A percentile compares a stretch with the other conserved stretches of the same genome.
phyloP scores from a whole-genome alignment of 768 basidiomycete genomes.

The Boletus subcaerulescens region DNA sequence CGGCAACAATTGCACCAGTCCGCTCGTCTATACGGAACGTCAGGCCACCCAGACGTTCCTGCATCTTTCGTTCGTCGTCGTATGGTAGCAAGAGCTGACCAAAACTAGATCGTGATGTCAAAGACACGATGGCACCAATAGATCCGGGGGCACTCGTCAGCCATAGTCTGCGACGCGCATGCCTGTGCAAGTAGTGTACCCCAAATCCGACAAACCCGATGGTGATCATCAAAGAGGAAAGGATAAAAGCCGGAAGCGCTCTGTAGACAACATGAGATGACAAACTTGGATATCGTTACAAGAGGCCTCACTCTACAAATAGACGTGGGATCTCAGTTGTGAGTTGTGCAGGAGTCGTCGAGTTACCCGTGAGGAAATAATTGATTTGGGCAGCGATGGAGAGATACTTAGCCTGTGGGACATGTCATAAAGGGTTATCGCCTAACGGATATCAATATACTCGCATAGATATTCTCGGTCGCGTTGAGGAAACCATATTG shows the following conservation, averaged over 20 bases:
- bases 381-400: constrained; percentile 52
- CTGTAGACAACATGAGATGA: constrained; percentile 32
- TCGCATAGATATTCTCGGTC: constrained; percentile 40
- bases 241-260: constrained; percentile 48
- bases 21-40: constrained; percentile 53
- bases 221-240: constrained; percentile 46
- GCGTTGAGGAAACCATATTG: constrained; percentile 51
- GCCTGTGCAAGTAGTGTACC: constrained; percentile 47
- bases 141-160: constrained; percentile 57
- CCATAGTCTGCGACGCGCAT: constrained; percentile 46
- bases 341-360: constrained; percentile 37
- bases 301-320: constrained; percentile 51
- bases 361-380: constrained; percentile 51
- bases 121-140: constrained; percentile 53
- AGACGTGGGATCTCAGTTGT: constrained; percentile 47
- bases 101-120: constrained; percentile 61
- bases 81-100: constrained; percentile 60
- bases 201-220: constrained; percentile 47
- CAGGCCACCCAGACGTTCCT: constrained; percentile 48
- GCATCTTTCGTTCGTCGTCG: constrained; percentile 45
- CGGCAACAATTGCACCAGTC: constrained; percentile 62
- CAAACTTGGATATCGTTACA: neutral
- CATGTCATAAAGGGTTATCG: neutral
- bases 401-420: constrained; percentile 53
- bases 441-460: neutral